Base-by-base conservation (phyloP, 257 asterid species). In the Capsicum chinense region DNA sequence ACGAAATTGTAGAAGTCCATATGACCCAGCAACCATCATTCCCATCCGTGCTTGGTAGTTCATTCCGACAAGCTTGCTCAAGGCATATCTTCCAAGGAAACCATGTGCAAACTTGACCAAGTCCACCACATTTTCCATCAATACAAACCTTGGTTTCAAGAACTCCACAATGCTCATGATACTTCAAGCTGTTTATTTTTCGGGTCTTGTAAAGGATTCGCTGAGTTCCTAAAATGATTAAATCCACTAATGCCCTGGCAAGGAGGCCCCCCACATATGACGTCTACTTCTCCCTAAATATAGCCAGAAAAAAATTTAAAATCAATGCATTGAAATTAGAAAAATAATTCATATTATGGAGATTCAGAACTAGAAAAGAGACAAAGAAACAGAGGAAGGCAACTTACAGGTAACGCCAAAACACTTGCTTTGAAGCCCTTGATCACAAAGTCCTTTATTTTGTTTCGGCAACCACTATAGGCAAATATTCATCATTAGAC, bases 201-300 rank as follows among this genome's bases (percentile, higher is more conserved):
- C 0, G 88, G 79, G 84, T 93, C 99, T 8, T 86, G 82, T 1
- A 95, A 87, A 1, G 99, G 99, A 3, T 89, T 79, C 0, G 79
- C 83, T 58, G 33, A 83, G 33, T 95, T 87, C 48, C 99, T 89
- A 67, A 88, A 93, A 56, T 97, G 89, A 79, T 95, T 95, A 52
- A 88, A 93, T 3, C 98, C 99, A 84, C 99, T 95, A 52, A 95
- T 93, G 48, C 99, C 99, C 87, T 95, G 99, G 58, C 98, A 95
- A 5, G 99, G 99, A 11, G 99, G 99, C 0, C 99, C 99, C 9
- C 99, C 99, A 84, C 99, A 95, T 56, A 95, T 81, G 15, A 92
- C 98, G 84, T 94, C 97, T 44, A 94, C 97, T 10, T 79, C 42
- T 21, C 97, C 99, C 99, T 95, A 16, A 26, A 58, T 12, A 68